Evolutionary conservation across 495 filamentous ascomycete genomes (phyloP).

Genomic region (Bathelium albidoporum): DNA sequence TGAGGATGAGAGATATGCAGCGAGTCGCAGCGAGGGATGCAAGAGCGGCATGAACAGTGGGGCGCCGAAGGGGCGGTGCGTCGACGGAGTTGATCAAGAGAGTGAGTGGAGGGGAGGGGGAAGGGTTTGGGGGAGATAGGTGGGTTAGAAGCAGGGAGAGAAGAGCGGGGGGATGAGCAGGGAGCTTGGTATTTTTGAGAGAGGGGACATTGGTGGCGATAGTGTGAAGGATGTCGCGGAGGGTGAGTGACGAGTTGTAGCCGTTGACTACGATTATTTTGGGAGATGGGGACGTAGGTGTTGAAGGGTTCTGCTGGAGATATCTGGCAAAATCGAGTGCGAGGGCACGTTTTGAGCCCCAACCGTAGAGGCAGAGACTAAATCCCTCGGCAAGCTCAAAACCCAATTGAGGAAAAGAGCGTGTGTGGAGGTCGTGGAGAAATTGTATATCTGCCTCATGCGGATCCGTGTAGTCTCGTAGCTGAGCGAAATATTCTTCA

Average conservation of each 20-base stretch:
- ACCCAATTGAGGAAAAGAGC: conserved; percentile 80
- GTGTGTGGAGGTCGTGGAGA: conserved; percentile 62
- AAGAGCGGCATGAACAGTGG: conserved; percentile 59
- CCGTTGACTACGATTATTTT: conserved; percentile 83
- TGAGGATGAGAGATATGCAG: conserved; percentile 63
- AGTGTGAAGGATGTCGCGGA: conserved; percentile 69
- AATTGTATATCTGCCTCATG: conserved; percentile 62
- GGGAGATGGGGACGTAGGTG: conserved; percentile 25
- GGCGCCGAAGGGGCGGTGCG: conserved; percentile 60
- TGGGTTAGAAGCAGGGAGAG: conserved; percentile 52
- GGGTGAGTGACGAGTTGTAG: conserved; percentile 63
- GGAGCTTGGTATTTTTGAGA: conserved; percentile 44
- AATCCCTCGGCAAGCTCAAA: conserved; percentile 88
- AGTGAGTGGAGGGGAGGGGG: conserved; percentile 44
- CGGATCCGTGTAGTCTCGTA: conserved; percentile 56
- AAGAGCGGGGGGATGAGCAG: conserved; percentile 53
- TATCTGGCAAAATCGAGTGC: conserved; percentile 68
- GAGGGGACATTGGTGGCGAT: conserved; percentile 57
- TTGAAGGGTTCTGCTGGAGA: conserved; percentile 39
- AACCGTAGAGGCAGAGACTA: conserved; percentile 86
- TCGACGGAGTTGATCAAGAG: conserved; percentile 88
- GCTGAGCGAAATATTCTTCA: conserved; percentile 75
- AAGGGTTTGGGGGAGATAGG: conserved; percentile 38
- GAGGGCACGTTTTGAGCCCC: conserved; percentile 74
- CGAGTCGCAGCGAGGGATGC: conserved; percentile 66